Conservation (phyloP, 768 basidiomycete genomes). For the Hericium rajendrae region DNA sequence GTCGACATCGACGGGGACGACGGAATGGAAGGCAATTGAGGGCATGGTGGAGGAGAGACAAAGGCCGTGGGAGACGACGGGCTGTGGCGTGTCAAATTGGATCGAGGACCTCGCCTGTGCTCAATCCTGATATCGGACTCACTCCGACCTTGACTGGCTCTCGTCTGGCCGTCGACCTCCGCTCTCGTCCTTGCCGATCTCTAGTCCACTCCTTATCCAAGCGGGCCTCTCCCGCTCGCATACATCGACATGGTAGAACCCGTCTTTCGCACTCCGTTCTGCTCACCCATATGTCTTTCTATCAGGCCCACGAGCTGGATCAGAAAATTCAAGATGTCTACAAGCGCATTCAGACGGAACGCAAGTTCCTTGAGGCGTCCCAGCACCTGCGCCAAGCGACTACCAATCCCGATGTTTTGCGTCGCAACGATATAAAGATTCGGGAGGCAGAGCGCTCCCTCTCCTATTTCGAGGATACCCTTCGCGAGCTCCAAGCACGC, state of each 20-base stretch:
- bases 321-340: conserved; percentile 89
- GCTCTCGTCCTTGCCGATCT: neutral
- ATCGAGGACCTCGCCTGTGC: neutral
- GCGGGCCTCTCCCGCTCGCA: neutral
- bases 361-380: conserved; percentile 83
- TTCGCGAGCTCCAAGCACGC: conserved; percentile 73
- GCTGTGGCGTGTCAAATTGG: neutral
- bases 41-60: conserved; percentile 13
- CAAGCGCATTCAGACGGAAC: conserved; percentile 85
- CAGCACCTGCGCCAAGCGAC: conserved; percentile 75
- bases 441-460: conserved; percentile 77
- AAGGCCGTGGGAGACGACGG: neutral
- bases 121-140: neutral
- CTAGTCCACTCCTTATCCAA: conserved; percentile 1
- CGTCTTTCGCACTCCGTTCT: neutral
- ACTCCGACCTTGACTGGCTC: neutral
- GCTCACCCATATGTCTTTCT: conserved; percentile 1
- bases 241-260: neutral
- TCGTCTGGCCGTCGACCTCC: neutral
- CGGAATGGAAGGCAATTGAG: conserved; percentile 9
- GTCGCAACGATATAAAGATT: conserved; percentile 76
- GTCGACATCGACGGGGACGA: neutral
- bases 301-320: conserved; percentile 55
- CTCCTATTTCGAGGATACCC: conserved; percentile 79
- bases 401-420: conserved; percentile 76